phyloP scores from a whole-genome alignment of 2,329 filamentous ascomycete genomes.

The Claviceps sp. region DNA sequence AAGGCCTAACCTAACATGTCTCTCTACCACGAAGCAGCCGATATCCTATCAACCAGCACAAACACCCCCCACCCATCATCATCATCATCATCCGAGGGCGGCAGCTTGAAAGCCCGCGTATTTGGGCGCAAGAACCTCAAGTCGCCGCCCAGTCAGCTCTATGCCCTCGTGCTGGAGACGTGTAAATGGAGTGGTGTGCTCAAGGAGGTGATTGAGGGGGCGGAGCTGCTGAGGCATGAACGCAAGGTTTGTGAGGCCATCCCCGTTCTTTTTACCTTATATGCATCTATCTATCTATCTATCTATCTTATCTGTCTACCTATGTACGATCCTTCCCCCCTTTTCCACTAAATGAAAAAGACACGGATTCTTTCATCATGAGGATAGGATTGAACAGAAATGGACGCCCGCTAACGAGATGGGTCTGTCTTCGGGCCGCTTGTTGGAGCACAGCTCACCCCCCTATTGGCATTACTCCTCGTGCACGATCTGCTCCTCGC shows the following conservation, averaged over 20 bases:
- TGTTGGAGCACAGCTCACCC: constrained; percentile 49
- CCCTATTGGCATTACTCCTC: constrained; percentile 66
- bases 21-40: constrained; percentile 83
- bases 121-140: constrained; percentile 64
- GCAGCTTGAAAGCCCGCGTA: constrained; percentile 75
- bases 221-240: constrained; percentile 65
- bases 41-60: constrained; percentile 45
- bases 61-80: constrained; percentile 19
- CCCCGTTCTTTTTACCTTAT: no score
- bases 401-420: constrained; percentile 1
- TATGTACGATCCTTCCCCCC: no score
- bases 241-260: constrained; percentile 50
- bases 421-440: neutral
- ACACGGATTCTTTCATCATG: neutral
- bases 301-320: no score
- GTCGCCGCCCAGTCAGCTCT: constrained; percentile 67
- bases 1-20: constrained; percentile 47
- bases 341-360: neutral
- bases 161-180: constrained; percentile 73
- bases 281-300: no score
- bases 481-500: constrained; percentile 75
- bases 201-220: constrained; percentile 77
- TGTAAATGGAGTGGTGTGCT: constrained; percentile 82
- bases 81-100: constrained; percentile 34
- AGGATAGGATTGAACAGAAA: neutral